These are phyloP conservation scores for Esteya vermicola DNA, from an alignment of 2,329 filamentous ascomycete genomes.

Conservation along the genomic window DNA sequence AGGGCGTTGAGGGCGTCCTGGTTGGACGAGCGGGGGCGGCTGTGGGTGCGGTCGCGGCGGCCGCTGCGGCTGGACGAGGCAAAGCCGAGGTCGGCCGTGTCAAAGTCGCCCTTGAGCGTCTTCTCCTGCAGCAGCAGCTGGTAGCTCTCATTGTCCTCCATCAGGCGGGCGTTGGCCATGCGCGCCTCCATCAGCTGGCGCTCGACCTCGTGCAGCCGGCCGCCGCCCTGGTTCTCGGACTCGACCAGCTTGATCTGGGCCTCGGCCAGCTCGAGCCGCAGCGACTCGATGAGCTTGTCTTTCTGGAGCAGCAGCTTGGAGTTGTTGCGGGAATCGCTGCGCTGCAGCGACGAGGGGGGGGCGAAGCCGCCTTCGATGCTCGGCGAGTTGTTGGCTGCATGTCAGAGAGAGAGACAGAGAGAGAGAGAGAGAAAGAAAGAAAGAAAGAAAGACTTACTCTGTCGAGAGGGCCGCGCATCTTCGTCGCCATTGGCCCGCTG, in stretches of 20 bases:
- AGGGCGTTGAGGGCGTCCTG: slow-evolving; percentile 50
- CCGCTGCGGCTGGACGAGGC: not conserved
- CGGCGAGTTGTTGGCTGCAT: slow-evolving; percentile 39
- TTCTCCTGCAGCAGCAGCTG: slow-evolving; percentile 88
- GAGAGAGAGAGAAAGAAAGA: not conserved
- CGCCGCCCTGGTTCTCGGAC: slow-evolving; percentile 83
- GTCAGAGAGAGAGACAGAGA: not conserved
- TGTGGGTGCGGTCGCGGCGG: slow-evolving; percentile 2
- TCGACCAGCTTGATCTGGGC: slow-evolving; percentile 92
- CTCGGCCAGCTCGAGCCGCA: slow-evolving; percentile 85
- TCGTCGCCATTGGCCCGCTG: slow-evolving; percentile 47
- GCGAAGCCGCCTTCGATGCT: slow-evolving; percentile 71
- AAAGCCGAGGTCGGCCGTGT: slow-evolving; percentile 66
- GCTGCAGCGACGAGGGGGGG: slow-evolving; percentile 67
- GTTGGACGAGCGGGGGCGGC: slow-evolving; percentile 31
- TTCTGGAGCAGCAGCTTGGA: slow-evolving; percentile 88
- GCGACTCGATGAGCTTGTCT: slow-evolving; percentile 86
- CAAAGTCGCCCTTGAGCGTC: slow-evolving; percentile 88
- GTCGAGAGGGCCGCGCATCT: slow-evolving; percentile 41
- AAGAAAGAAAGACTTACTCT: slow-evolving; percentile 25
- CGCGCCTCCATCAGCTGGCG: slow-evolving; percentile 78
- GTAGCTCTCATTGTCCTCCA: slow-evolving; percentile 99
- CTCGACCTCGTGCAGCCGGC: slow-evolving; percentile 79
- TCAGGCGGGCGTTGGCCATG: slow-evolving; percentile 87
- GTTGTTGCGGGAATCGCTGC: slow-evolving; percentile 79